Conservation (phyloP, 352 stramenopile species). For the Globisporangium mamillatum region DNA sequence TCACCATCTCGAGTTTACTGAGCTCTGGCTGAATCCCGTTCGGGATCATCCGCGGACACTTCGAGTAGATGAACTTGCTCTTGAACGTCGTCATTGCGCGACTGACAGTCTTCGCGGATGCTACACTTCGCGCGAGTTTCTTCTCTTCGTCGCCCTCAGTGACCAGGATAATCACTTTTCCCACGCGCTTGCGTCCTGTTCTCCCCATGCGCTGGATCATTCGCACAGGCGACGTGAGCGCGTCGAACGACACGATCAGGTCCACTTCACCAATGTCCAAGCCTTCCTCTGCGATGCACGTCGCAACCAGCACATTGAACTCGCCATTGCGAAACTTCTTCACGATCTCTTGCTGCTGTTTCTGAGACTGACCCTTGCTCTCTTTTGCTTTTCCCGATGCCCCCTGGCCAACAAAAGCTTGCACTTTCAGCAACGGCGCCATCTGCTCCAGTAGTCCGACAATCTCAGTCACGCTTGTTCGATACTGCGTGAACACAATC, state of each 20-base stretch:
- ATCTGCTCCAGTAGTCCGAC: conserved; percentile 70
- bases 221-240: conserved; percentile 93
- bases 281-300: conserved; percentile 95
- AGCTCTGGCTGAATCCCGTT: conserved; percentile 45
- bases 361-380: conserved; percentile 92
- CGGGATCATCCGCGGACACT: conserved; percentile 73
- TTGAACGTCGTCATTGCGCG: conserved; percentile 87
- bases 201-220: conserved; percentile 95
- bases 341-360: conserved; percentile 95
- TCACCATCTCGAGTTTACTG: conserved; percentile 62
- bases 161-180: conserved; percentile 86
- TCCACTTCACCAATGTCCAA: conserved; percentile 95
- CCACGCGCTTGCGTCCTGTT: conserved; percentile 95
- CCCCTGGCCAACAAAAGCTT: conserved; percentile 94
- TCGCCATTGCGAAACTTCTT: conserved; percentile 79
- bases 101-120: conserved; percentile 76
- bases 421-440: conserved; percentile 79
- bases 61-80: conserved; percentile 85
- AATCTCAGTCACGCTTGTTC: conserved; percentile 94
- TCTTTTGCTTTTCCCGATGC: conserved; percentile 79
- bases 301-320: conserved; percentile 94
- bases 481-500: conserved; percentile 98
- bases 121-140: conserved; percentile 76
- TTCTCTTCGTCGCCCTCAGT: conserved; percentile 89
- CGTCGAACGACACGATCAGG: conserved; percentile 93